phyloP scores from a whole-genome alignment of 495 filamentous ascomycete genomes.

The Aspergillus affinis region DNA sequence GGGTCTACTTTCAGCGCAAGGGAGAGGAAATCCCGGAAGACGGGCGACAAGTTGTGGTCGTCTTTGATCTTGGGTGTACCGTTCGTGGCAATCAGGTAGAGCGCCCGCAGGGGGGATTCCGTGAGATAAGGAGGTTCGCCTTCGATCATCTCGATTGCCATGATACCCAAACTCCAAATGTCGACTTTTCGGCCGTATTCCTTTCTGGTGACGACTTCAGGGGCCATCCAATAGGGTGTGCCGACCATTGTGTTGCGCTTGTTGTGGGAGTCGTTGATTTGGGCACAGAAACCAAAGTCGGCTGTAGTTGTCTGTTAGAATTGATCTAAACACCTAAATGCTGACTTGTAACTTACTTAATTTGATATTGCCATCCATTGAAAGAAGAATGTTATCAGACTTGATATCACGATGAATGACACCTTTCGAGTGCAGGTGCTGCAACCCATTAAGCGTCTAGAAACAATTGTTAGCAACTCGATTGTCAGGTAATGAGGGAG shows the following conservation, averaged over 20 bases:
- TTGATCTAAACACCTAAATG: slow-evolving; percentile 30
- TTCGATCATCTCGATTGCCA: slow-evolving; percentile 99
- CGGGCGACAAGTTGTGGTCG: slow-evolving; percentile 72
- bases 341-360: slow-evolving; percentile 66
- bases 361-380: slow-evolving; percentile 96
- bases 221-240: slow-evolving; percentile 99
- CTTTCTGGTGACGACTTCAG: slow-evolving; percentile 94
- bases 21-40: slow-evolving; percentile 86
- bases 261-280: slow-evolving; percentile 95
- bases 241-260: slow-evolving; percentile 99
- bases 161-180: slow-evolving; percentile 97
- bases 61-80: slow-evolving; percentile 95
- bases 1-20: slow-evolving; percentile 94
- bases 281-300: slow-evolving; percentile 98
- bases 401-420: slow-evolving; percentile 99
- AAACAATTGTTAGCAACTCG: slow-evolving; percentile 5
- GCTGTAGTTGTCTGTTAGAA: slow-evolving; percentile 49
- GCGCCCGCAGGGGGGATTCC: slow-evolving; percentile 86
- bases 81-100: slow-evolving; percentile 96
- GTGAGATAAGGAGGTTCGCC: slow-evolving; percentile 97
- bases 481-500: background rate
- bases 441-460: slow-evolving; percentile 81
- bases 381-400: slow-evolving; percentile 94
- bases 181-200: slow-evolving; percentile 98
- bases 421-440: slow-evolving; percentile 95